Percentiles rank a stretch among this genome's conserved stretches.
These are phyloP conservation scores for Conticribra guillardii DNA, from an alignment of 108 stramenopile species.

Conservation along the genomic window DNA sequence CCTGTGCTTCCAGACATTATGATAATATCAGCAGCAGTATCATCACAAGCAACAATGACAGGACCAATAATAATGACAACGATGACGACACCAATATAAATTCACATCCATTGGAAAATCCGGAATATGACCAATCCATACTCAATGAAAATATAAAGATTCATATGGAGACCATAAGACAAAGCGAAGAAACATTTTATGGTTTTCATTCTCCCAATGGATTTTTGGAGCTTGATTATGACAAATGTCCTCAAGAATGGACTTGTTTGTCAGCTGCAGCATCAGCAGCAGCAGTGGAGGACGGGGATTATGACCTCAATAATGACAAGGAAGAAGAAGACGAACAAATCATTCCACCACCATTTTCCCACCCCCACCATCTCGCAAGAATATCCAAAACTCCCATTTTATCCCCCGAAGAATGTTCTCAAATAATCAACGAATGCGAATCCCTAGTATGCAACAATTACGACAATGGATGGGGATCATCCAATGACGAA, in stretches of 20 bases:
- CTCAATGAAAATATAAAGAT: not conserved
- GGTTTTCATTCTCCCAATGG: constrained; percentile 38
- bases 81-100: no score
- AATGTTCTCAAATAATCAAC: constrained; percentile 31
- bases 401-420: constrained; percentile 22
- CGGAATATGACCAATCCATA: not conserved
- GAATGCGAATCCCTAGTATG: constrained; percentile 44
- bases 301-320: no score
- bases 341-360: constrained; percentile 36
- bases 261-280: constrained; percentile 15
- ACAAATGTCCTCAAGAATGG: constrained; percentile 19
- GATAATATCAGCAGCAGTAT: no score
- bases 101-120: no score
- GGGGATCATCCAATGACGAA: constrained; percentile 22
- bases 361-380: constrained; percentile 22
- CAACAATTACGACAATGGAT: constrained; percentile 40
- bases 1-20: no score
- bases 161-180: constrained; percentile 1
- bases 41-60: no score
- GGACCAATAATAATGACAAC: no score
- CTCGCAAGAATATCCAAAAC: constrained; percentile 30
- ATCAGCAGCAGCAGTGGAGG: no score
- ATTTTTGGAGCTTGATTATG: constrained; percentile 20
- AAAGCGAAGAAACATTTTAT: constrained; percentile 37
- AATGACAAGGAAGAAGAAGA: no score